phyloP scores from a whole-genome alignment of 2,329 filamentous ascomycete species.

The Cordyceps fumosorosea region DNA sequence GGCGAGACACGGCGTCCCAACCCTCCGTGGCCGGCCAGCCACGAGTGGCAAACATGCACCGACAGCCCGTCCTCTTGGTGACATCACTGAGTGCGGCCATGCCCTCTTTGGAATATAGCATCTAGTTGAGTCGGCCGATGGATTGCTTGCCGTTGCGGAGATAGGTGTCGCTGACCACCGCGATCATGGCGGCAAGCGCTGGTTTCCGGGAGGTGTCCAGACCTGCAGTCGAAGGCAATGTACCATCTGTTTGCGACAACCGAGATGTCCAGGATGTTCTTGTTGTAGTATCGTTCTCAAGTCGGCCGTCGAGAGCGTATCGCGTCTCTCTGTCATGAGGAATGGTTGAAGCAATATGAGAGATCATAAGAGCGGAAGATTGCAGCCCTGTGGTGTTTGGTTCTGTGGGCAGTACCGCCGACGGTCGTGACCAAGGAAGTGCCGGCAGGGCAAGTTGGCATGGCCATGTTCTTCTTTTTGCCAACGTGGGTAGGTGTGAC shows the following conservation, averaged over 20 bases:
- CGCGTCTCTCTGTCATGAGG: conserved; percentile 32
- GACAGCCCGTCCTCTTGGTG: not conserved
- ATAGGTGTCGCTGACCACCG: conserved; percentile 11
- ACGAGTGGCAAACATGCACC: conserved; percentile 3
- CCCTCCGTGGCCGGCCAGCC: conserved; percentile 12
- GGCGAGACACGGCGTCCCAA: conserved; percentile 12
- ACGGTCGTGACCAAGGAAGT: conserved; percentile 31
- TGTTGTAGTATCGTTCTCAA: conserved; percentile 37
- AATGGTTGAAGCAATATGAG: conserved; percentile 37
- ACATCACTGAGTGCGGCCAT: conserved; percentile 3
- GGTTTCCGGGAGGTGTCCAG: conserved; percentile 18
- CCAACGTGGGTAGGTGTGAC: conserved; percentile 51
- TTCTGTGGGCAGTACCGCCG: conserved; percentile 32
- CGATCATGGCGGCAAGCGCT: conserved; percentile 15
- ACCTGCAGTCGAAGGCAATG: conserved; percentile 19
- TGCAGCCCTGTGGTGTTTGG: conserved; percentile 30
- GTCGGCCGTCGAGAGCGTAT: conserved; percentile 38
- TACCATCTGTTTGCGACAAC: conserved; percentile 48
- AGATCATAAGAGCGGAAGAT: conserved; percentile 37
- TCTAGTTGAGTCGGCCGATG: conserved; percentile 12
- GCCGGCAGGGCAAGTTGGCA: conserved; percentile 46
- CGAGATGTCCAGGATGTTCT: conserved; percentile 36
- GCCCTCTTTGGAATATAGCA: conserved; percentile 10
- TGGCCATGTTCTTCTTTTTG: conserved; percentile 45
- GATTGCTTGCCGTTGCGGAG: conserved; percentile 10